Conservation (phyloP, 1,284 basidiomycete genomes). For the Xerocomus nothofagi region DNA sequence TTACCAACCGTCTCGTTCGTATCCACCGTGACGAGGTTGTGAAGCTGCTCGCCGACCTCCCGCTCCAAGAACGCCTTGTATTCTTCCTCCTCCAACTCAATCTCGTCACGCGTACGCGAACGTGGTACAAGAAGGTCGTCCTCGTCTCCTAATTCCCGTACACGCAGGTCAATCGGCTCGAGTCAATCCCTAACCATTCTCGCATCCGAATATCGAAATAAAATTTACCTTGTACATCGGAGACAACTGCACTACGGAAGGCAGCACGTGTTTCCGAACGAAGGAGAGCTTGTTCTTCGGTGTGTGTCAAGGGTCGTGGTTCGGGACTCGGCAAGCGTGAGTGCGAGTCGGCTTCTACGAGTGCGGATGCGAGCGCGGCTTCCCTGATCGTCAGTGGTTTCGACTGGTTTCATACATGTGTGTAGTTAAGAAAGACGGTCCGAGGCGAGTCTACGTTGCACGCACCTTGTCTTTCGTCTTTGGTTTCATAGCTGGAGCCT, state of each 20-base stretch:
- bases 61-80: conserved; percentile 80
- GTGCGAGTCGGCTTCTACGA: conserved; percentile 53
- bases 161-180: not conserved
- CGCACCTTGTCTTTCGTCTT: conserved; percentile 55
- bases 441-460: not conserved
- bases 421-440: conserved; percentile 1
- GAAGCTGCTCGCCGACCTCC: conserved; percentile 79
- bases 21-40: conserved; percentile 54
- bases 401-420: conserved; percentile 35
- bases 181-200: not conserved
- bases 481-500: conserved; percentile 22
- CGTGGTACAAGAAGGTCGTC: conserved; percentile 71
- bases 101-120: conserved; percentile 76
- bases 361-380: conserved; percentile 56
- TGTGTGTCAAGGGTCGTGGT: conserved; percentile 58
- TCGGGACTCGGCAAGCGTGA: conserved; percentile 52
- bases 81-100: conserved; percentile 74
- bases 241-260: conserved; percentile 57
- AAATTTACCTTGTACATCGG: conserved; percentile 16
- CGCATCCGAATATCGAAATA: not conserved
- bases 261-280: conserved; percentile 84
- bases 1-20: conserved; percentile 7
- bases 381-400: conserved; percentile 65
- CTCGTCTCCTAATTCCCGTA: conserved; percentile 43
- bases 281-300: conserved; percentile 75